Conservation (phyloP, 2,329 filamentous ascomycete genomes). For the Pleomassaria siparia region DNA sequence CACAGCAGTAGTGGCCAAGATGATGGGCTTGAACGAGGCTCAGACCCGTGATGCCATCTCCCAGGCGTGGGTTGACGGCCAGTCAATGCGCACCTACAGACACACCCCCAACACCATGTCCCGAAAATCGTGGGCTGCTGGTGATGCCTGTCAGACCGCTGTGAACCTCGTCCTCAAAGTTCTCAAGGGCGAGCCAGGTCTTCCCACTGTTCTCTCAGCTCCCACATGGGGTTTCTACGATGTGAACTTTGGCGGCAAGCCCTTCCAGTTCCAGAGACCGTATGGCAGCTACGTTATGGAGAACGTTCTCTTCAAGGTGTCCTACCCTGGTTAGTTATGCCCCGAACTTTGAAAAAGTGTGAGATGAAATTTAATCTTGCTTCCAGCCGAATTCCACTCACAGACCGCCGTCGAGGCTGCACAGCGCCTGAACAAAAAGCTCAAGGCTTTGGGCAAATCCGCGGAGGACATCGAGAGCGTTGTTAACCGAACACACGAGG, state of each 20-base stretch:
- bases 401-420: constrained; percentile 97
- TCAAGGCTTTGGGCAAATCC: constrained; percentile 83
- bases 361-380: constrained; percentile 22
- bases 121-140: constrained; percentile 97
- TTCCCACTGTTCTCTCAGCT: constrained; percentile 90
- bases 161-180: constrained; percentile 92
- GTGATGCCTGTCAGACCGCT: constrained; percentile 94
- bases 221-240: constrained; percentile 99
- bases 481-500: constrained; percentile 95
- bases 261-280: constrained; percentile 88
- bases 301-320: constrained; percentile 99
- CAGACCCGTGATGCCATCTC: constrained; percentile 95
- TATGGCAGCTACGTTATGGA: constrained; percentile 99
- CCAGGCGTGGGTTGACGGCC: constrained; percentile 96
- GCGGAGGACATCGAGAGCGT: constrained; percentile 88
- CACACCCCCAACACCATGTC: constrained; percentile 99
- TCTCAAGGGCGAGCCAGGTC: constrained; percentile 83
- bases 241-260: constrained; percentile 90
- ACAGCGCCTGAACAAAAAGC: constrained; percentile 80
- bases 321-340: constrained; percentile 74
- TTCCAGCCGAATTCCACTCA: constrained; percentile 87
- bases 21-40: constrained; percentile 85
- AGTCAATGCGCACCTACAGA: constrained; percentile 93
- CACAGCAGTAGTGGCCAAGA: constrained; percentile 89
- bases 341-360: not conserved